These are phyloP conservation scores for Annulohypoxylon truncatum DNA, from an alignment of 2,329 filamentous ascomycete species.

Conservation along the genomic window DNA sequence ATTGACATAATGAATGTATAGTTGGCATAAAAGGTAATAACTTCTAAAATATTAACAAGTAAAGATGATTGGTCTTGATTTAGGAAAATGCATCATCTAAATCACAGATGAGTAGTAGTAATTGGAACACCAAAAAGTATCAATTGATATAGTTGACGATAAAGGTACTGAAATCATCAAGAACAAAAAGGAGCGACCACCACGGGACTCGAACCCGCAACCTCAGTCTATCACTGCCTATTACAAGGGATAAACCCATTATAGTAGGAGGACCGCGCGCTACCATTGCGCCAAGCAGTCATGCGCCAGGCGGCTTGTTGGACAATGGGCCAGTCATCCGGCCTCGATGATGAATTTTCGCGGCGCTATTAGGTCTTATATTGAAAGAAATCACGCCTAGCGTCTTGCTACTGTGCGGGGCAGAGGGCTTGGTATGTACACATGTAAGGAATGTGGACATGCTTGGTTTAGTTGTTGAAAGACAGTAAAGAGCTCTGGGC, in stretches of 20 bases:
- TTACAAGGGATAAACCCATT: slow-evolving; percentile 11
- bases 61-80: not conserved
- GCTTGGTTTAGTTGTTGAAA: not conserved
- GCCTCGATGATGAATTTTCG: not conserved
- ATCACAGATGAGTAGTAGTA: not conserved
- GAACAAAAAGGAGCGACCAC: slow-evolving; percentile 38
- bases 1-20: not conserved
- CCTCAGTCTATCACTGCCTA: slow-evolving; percentile 47
- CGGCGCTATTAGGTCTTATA: not conserved
- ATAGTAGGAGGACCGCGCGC: slow-evolving; percentile 51
- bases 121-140: not conserved
- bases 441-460: too few species aligned
- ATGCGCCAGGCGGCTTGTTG: too few species aligned
- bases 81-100: slow-evolving; percentile 29
- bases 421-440: not conserved
- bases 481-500: not conserved
- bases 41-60: not conserved
- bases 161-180: not conserved
- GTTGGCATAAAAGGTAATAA: not conserved
- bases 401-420: not conserved
- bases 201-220: slow-evolving; percentile 54
- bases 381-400: not conserved
- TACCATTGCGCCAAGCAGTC: slow-evolving; percentile 45
- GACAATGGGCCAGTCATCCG: not conserved
- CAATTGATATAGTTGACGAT: not conserved